Evolutionary conservation across 2,329 filamentous ascomycete genomes (phyloP).

Genomic region (Exophiala sideris): DNA sequence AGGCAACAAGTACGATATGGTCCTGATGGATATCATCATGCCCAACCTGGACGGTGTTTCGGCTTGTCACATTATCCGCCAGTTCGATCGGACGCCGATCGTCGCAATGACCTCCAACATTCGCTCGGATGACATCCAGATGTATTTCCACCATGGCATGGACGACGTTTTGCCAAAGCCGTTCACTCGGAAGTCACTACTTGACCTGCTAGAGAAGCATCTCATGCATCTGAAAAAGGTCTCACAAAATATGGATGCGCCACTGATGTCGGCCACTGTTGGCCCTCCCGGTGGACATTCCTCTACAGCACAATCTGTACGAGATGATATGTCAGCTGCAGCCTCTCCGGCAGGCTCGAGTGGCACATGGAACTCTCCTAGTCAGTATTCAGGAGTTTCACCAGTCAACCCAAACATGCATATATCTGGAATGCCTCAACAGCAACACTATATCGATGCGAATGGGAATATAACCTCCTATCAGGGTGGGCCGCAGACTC

Average conservation of each 20-base stretch:
- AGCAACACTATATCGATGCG: conserved; percentile 20
- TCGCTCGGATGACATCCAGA: conserved; percentile 89
- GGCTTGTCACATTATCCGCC: conserved; percentile 86
- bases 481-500: conserved; percentile 18
- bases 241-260: conserved; percentile 54
- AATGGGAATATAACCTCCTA: conserved; percentile 16
- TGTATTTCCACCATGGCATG: conserved; percentile 98
- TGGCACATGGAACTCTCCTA: conserved; percentile 63
- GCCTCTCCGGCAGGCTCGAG: conserved; percentile 58
- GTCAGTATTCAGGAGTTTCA: conserved; percentile 56
- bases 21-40: conserved; percentile 96
- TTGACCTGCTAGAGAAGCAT: conserved; percentile 83
- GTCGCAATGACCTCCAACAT: conserved; percentile 99
- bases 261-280: conserved; percentile 31
- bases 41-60: conserved; percentile 92
- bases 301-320: conserved; percentile 55
- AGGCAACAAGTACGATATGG: conserved; percentile 64
- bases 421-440: conserved; percentile 14
- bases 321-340: conserved; percentile 61
- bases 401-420: conserved; percentile 49
- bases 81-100: conserved; percentile 80
- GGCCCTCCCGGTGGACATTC: conserved; percentile 48
- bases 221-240: conserved; percentile 76
- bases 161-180: conserved; percentile 96
- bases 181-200: conserved; percentile 84